Percentiles rank a stretch among this genome's conserved stretches.
These are phyloP conservation scores for Eimeria acervulina DNA, from an alignment of 169 alveolate genomes.

Conservation along the genomic window DNA sequence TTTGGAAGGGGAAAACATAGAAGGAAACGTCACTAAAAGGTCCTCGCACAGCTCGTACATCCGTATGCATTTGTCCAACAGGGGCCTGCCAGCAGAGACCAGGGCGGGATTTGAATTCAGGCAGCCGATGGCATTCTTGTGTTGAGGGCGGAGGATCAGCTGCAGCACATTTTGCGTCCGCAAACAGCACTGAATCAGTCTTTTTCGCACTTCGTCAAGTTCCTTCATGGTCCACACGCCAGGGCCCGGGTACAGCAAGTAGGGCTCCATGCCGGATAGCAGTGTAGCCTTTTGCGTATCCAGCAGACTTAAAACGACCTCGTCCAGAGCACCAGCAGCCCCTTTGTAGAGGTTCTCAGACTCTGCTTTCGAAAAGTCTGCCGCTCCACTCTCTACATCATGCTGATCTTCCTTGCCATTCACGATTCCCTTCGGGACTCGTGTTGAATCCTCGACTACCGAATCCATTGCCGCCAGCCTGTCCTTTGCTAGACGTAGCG, in stretches of 20 bases:
- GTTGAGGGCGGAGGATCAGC: background rate
- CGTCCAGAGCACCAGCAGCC: conserved; percentile 5
- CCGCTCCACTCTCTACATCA: background rate
- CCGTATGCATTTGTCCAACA: conserved; percentile 22
- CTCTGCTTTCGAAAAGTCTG: background rate
- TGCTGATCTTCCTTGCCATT: background rate
- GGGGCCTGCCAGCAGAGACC: conserved; percentile 2
- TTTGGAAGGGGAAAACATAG: conserved; percentile 17
- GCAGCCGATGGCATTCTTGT: background rate
- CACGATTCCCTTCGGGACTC: background rate
- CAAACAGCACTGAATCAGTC: conserved; percentile 67
- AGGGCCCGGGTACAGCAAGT: conserved; percentile 71
- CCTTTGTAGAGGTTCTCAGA: background rate
- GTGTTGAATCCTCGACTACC: background rate
- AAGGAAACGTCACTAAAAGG: conserved; percentile 38
- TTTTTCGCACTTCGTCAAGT: conserved; percentile 58
- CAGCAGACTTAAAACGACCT: conserved; percentile 22
- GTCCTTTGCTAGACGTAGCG: background rate
- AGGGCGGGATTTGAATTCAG: conserved; percentile 18
- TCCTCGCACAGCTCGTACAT: conserved; percentile 75
- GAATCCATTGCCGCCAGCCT: background rate
- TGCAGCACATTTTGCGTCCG: conserved; percentile 66
- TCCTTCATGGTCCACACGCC: conserved; percentile 68
- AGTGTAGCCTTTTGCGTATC: conserved; percentile 55
- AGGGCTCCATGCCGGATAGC: conserved; percentile 81